Evolutionary conservation across 2,329 filamentous ascomycete species (phyloP).

Genomic region (Ceratocystis eucalypticola): DNA sequence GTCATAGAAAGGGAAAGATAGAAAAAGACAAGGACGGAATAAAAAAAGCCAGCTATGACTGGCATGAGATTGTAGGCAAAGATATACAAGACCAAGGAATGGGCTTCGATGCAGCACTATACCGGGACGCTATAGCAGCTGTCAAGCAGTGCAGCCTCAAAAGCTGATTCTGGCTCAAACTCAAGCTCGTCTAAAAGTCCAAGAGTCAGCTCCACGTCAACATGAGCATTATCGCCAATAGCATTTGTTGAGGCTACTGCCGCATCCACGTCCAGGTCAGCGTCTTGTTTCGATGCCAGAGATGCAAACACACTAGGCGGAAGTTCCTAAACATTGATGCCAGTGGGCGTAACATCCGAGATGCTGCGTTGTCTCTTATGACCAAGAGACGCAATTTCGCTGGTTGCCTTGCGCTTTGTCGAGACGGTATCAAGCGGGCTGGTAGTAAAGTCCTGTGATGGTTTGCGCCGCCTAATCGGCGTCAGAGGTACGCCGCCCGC

Average conservation of each 20-base stretch:
- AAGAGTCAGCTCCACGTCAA: not conserved
- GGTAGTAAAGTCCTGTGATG: constrained; percentile 32
- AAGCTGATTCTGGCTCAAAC: constrained; percentile 4
- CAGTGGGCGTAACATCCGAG: constrained; percentile 39
- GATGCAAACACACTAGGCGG: constrained; percentile 4
- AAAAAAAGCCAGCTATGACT: not conserved
- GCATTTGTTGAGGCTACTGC: not conserved
- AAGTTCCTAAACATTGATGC: constrained; percentile 17
- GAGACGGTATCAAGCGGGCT: constrained; percentile 38
- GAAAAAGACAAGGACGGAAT: not conserved
- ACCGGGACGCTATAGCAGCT: not conserved
- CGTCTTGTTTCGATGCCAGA: constrained; percentile 2
- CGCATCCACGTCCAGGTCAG: no score
- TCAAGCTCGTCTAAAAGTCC: not conserved
- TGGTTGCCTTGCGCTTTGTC: constrained; percentile 43
- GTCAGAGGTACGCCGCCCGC: constrained; percentile 52
- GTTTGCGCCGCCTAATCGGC: constrained; percentile 47
- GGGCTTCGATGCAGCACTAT: not conserved
- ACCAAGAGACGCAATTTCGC: constrained; percentile 27
- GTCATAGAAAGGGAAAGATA: not conserved
- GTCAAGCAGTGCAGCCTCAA: not conserved
- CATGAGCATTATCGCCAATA: not conserved
- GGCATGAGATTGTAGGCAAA: not conserved
- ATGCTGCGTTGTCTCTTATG: constrained; percentile 49
- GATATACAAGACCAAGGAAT: not conserved